Base-by-base conservation (phyloP, 2,329 filamentous ascomycete genomes). In the Xylaria sp. region DNA sequence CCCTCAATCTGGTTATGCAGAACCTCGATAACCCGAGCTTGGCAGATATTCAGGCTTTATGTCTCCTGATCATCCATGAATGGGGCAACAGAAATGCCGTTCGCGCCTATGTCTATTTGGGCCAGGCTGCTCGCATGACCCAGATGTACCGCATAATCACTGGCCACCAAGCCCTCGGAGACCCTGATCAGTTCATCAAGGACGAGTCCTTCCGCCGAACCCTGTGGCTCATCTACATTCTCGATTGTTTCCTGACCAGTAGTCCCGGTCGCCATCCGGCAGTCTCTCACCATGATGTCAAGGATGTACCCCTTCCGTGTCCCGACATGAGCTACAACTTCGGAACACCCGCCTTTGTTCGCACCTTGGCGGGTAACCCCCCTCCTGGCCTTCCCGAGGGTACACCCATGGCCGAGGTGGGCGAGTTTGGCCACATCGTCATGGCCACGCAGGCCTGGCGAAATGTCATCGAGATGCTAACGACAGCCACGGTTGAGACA, bases 101-200 rank as follows among this genome's bases (percentile, higher is more conserved):
- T 33, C 85, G 87, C 20, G 87, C 87, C 68, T 89, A 89, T 80
- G 85, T 88, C 75, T 88, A 88, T 74, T 81, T 89, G 27, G 87
- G 87, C 69, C 86, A 89, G 74, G 87, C 87, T 36, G 84, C 86
- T n/a, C 85, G 87, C 66, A 88, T 89, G 86, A 82, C 87, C 36
- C 87, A 89, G 78, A 89, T 89, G 87, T 88, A 85, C 72, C 83
- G 86, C 69, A 85, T 89, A 63, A 82, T 89, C 51, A 85, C 87
- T 71, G 82, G 81, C 45, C 86, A 87, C 71, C 83, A 86, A 70
- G 77, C 80, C 47, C 80, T 82, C 17, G 76, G 78, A 42, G 85
- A 86, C 45, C 82, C 83, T n/a, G 86, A 88, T 71, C 84, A 86
- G 71, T 89, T 89, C 74, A 82, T 88, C 13, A 85, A 86, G 69